phyloP scores from a whole-genome alignment of 2,329 filamentous ascomycete species.

The Diaporthe ampelina region DNA sequence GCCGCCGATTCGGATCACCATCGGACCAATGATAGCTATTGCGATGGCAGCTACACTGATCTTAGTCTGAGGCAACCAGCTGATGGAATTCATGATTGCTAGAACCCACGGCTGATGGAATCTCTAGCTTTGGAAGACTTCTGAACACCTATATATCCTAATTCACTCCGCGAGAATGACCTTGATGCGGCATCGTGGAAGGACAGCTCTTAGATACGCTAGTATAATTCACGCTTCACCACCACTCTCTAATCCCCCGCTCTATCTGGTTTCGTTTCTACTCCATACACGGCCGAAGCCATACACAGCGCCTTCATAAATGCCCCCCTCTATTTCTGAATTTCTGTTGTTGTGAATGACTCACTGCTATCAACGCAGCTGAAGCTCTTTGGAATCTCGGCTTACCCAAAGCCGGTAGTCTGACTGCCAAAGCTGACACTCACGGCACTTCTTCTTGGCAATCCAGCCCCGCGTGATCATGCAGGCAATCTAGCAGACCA shows the following conservation, averaged over 20 bases:
- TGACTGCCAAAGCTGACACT: not conserved
- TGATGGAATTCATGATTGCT: no score
- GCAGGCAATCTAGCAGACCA: not conserved
- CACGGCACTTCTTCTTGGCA: not conserved
- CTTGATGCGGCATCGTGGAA: not conserved
- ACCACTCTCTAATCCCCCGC: not conserved
- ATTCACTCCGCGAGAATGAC: not conserved
- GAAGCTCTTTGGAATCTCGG: not conserved
- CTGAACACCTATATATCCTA: not conserved
- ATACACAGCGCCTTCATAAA: no score
- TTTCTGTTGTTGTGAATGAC: no score
- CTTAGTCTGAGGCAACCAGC: not conserved
- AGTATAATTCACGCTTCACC: not conserved
- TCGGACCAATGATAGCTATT: not conserved
- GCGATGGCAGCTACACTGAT: not conserved
- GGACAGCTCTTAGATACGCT: not conserved
- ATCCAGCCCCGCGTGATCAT: constrained; percentile 17
- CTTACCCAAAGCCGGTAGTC: not conserved
- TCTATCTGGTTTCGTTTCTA: no score
- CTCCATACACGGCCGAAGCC: no score
- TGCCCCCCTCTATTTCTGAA: not conserved
- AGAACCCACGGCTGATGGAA: no score
- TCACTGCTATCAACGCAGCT: not conserved
- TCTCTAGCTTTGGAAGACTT: not conserved
- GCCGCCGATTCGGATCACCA: not conserved